Percentiles rank a stretch among this genome's conserved stretches.
Evolutionary conservation across 2,329 filamentous ascomycete genomes (phyloP).

Genomic region (Furcasterigmium furcatum): DNA sequence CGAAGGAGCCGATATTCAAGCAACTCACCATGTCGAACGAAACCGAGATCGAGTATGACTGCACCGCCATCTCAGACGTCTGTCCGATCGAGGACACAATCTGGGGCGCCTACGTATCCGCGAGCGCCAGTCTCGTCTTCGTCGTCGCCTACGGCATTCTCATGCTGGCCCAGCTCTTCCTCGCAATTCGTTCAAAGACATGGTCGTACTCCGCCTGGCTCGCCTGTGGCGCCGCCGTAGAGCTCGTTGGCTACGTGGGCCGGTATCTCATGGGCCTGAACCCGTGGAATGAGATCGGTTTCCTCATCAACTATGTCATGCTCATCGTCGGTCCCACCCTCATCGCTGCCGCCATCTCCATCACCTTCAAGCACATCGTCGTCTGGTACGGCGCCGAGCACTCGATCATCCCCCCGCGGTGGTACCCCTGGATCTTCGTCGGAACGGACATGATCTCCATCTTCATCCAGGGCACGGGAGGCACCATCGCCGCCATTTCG

Average conservation of each 20-base stretch:
- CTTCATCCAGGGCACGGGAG: constrained; percentile 17
- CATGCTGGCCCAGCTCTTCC: background rate
- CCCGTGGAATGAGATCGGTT: constrained; percentile 33
- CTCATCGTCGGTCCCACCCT: constrained; percentile 40
- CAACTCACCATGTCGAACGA: no score
- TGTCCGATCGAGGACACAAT: background rate
- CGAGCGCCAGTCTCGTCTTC: background rate
- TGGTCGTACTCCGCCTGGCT: constrained; percentile 4
- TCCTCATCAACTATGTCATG: constrained; percentile 36
- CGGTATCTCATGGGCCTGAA: constrained; percentile 18
- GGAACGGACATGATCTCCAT: constrained; percentile 40
- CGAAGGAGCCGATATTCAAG: no score
- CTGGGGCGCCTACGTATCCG: background rate
- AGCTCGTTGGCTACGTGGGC: background rate
- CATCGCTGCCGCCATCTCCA: constrained; percentile 40
- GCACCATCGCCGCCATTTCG: constrained; percentile 8
- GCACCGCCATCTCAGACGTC: background rate
- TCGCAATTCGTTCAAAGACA: background rate
- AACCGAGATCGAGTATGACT: no score
- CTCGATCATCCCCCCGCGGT: constrained; percentile 33
- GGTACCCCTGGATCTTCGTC: constrained; percentile 48
- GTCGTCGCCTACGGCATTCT: background rate
- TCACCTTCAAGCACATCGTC: constrained; percentile 42
- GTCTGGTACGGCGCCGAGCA: constrained; percentile 35
- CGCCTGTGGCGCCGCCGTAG: background rate